These are phyloP conservation scores for Aristolochia fimbriata DNA, from an alignment of 164 flowering plant species.

Conservation along the genomic window DNA sequence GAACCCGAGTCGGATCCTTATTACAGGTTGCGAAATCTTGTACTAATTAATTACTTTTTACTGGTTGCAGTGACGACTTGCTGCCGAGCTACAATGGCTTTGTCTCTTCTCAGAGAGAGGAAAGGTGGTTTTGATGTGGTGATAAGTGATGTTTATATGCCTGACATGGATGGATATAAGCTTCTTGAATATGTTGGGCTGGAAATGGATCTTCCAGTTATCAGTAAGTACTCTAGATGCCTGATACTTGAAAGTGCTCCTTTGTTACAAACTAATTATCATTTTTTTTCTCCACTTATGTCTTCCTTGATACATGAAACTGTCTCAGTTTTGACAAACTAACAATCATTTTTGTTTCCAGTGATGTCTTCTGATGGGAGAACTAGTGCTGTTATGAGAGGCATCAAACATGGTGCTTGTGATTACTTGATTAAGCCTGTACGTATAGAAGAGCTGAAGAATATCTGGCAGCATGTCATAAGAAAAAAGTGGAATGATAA, in stretches of 20 bases:
- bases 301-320: background rate
- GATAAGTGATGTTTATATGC: slow-evolving; percentile 90
- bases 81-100: slow-evolving; percentile 58
- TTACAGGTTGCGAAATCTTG: background rate
- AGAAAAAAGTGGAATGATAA: slow-evolving; percentile 50
- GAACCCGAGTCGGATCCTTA: background rate
- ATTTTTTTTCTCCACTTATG: background rate
- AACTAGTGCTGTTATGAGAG: slow-evolving; percentile 61
- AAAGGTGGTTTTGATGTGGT: slow-evolving; percentile 76
- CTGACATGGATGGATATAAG: slow-evolving; percentile 87
- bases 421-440: slow-evolving; percentile 88
- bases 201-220: slow-evolving; percentile 90
- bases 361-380: slow-evolving; percentile 91
- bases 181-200: slow-evolving; percentile 83
- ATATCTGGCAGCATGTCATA: slow-evolving; percentile 89
- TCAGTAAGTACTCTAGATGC: slow-evolving; percentile 42
- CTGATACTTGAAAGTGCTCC: background rate
- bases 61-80: slow-evolving; percentile 64
- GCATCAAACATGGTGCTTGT: slow-evolving; percentile 82
- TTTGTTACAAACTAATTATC: background rate
- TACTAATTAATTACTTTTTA: background rate
- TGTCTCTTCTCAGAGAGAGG: slow-evolving; percentile 55
- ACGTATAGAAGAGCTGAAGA: slow-evolving; percentile 62
- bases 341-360: slow-evolving; percentile 16
- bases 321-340: background rate